Base-by-base conservation (phyloP, 163 green algal species). In the Scenedesmus sp. region DNA sequence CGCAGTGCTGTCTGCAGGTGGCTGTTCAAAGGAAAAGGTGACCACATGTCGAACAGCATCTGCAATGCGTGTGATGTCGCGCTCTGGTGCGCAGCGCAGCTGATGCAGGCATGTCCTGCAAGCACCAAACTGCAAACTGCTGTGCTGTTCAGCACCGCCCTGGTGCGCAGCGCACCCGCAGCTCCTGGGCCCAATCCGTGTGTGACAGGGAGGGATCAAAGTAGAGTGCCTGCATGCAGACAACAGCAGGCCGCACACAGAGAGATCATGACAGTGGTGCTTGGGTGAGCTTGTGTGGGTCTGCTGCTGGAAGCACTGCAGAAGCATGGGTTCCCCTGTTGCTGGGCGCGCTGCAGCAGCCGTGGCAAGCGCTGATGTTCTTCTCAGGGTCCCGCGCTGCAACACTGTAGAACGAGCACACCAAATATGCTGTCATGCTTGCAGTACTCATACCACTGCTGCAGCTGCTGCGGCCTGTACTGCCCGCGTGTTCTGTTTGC, bases 131-230 rank as follows among this genome's bases (percentile, higher is more conserved):
- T 61, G 5, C 26, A 16, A 22, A 7, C 0, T 65, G 53, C 53
- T 65, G 53, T 65, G 53, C 53, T 65, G 53, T 65, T 22, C 53
- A 7, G 18, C 53, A 16, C 53, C 15, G 53, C 53, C 15, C 2
- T 65, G 65, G 65, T 42, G 24, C 65, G 7, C 6, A 53, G 30
- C 81, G 26, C 59, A 92, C 91, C 83, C 92, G 70, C 61, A 93
- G 65, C 3, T 59, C 76, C 88, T 94, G 42, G 0, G 83, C 42
- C 93, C 93, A 95, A 80, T 94, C 86, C 30, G 46, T 70, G 35
- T 89, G 73, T 40, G 88, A 91, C 65, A 93, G 89, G 9, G 83
- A 83, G 49, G 84, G 88, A 51, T 94, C 91, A 9, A 90, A 43
- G 78, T 87, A 94, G 1, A 81, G 40, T 20, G 79, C 84, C 26